Evolutionary conservation across 164 flowering plant genomes (phyloP).

Genomic region (Echeveria elegans): DNA sequence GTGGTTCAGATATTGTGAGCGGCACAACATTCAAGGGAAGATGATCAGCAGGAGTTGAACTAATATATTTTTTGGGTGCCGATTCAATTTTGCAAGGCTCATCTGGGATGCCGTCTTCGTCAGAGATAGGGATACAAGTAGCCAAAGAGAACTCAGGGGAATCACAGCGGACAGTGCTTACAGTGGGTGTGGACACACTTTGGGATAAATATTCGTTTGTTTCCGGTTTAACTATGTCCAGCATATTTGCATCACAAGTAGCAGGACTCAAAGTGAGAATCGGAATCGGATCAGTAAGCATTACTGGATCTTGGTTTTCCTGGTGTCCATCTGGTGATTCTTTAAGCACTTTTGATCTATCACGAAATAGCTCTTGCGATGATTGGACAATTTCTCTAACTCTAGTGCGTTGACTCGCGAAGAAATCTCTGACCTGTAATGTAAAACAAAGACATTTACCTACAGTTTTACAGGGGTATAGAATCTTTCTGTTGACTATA

Average conservation of each 20-base stretch:
- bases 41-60: slow-evolving; percentile 2
- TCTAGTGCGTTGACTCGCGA: slow-evolving; percentile 70
- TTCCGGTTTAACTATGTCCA: neutral
- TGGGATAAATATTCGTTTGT: neutral
- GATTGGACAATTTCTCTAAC: slow-evolving; percentile 61
- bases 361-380: slow-evolving; percentile 50
- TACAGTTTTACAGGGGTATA: too few species aligned
- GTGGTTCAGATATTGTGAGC: slow-evolving; percentile 36
- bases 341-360: slow-evolving; percentile 20
- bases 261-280: slow-evolving; percentile 12
- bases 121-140: neutral
- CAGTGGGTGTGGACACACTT: neutral
- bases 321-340: slow-evolving; percentile 25
- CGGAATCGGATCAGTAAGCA: slow-evolving; percentile 35
- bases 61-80: slow-evolving; percentile 1
- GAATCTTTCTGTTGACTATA: too few species aligned
- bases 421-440: slow-evolving; percentile 76
- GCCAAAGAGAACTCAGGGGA: slow-evolving; percentile 7
- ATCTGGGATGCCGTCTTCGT: neutral
- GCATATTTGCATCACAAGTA: neutral
- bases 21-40: slow-evolving; percentile 19
- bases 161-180: neutral
- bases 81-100: neutral
- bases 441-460: neutral
- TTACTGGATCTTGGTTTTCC: slow-evolving; percentile 22